These are phyloP conservation scores for Verticillium dahliae DNA, from an alignment of 2,329 filamentous ascomycete genomes.

Conservation along the genomic window DNA sequence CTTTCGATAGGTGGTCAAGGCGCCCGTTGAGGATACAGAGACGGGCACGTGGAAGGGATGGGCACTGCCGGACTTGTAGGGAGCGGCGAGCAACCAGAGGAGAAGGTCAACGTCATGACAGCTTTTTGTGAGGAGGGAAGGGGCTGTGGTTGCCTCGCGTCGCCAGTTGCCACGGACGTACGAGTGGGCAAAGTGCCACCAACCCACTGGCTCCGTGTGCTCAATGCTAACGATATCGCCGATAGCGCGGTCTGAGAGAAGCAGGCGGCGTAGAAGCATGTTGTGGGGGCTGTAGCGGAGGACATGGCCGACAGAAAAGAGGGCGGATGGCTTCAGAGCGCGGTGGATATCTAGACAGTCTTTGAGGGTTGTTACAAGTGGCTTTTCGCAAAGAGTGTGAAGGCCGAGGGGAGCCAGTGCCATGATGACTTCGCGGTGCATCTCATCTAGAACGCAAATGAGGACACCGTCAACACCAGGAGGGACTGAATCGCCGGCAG, in stretches of 20 bases:
- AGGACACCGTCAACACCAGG: slow-evolving; percentile 56
- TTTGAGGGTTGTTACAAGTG: slow-evolving; percentile 69
- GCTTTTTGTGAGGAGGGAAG: slow-evolving; percentile 84
- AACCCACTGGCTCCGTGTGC: slow-evolving; percentile 91
- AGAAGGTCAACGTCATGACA: slow-evolving; percentile 95
- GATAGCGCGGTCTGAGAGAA: slow-evolving; percentile 68
- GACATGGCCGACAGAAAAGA: slow-evolving; percentile 93
- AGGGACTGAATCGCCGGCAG: slow-evolving; percentile 39
- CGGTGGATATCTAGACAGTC: slow-evolving; percentile 73
- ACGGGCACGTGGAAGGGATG: slow-evolving; percentile 63
- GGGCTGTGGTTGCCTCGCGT: slow-evolving; percentile 68
- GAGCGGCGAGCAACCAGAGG: slow-evolving; percentile 82
- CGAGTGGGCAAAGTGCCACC: slow-evolving; percentile 91
- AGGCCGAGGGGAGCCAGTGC: slow-evolving; percentile 64
- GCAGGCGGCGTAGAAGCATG: slow-evolving; percentile 69
- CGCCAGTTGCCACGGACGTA: slow-evolving; percentile 95
- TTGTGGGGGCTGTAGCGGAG: slow-evolving; percentile 92
- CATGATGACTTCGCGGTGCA: slow-evolving; percentile 75
- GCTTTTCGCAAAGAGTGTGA: slow-evolving; percentile 94
- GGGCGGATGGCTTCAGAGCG: slow-evolving; percentile 37
- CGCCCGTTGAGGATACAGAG: slow-evolving; percentile 68
- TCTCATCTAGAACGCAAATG: slow-evolving; percentile 74
- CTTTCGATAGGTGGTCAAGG: slow-evolving; percentile 70
- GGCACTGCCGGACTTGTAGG: slow-evolving; percentile 37
- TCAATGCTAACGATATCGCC: slow-evolving; percentile 82